Percentiles rank a stretch among this genome's conserved stretches.
These are phyloP conservation scores for Zymoseptoria ardabiliae DNA, from an alignment of 2,329 filamentous ascomycete genomes.

Conservation along the genomic window DNA sequence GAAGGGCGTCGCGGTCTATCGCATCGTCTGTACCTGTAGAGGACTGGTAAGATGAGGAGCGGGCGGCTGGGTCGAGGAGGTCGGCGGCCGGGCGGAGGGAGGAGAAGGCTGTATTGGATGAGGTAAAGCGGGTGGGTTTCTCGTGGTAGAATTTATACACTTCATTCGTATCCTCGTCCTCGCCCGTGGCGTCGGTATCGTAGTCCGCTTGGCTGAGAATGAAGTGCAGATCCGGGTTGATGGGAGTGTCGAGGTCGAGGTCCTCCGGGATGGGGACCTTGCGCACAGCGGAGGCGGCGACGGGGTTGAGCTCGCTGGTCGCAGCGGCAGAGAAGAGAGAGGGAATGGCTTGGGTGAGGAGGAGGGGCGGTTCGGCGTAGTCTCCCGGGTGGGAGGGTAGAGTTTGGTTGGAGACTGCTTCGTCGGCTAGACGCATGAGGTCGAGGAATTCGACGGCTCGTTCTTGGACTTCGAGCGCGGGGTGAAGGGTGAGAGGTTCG, in stretches of 20 bases:
- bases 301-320: constrained; percentile 72
- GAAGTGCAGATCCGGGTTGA: constrained; percentile 64
- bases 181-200: constrained; percentile 35
- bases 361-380: constrained; percentile 68
- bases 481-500: constrained; percentile 71
- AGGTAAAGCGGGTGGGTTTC: constrained; percentile 19
- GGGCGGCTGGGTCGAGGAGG: constrained; percentile 33
- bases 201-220: constrained; percentile 53
- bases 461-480: constrained; percentile 89
- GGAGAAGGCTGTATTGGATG: constrained; percentile 13
- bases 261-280: constrained; percentile 75
- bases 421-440: constrained; percentile 75
- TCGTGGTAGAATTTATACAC: constrained; percentile 42
- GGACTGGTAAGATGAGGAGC: constrained; percentile 39
- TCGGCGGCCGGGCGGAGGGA: constrained; percentile 35
- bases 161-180: constrained; percentile 32
- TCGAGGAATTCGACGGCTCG: constrained; percentile 88
- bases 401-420: constrained; percentile 65
- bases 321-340: constrained; percentile 70
- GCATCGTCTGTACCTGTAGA: constrained; percentile 36
- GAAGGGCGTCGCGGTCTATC: constrained; percentile 67
- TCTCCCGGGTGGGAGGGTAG: constrained; percentile 51
- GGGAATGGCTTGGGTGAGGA: constrained; percentile 86
- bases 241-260: constrained; percentile 72
- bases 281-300: constrained; percentile 70